Percentiles rank a stretch among this genome's conserved stretches.
Conservation (phyloP, 257 asterid species). For the Coffea eugenioides region DNA sequence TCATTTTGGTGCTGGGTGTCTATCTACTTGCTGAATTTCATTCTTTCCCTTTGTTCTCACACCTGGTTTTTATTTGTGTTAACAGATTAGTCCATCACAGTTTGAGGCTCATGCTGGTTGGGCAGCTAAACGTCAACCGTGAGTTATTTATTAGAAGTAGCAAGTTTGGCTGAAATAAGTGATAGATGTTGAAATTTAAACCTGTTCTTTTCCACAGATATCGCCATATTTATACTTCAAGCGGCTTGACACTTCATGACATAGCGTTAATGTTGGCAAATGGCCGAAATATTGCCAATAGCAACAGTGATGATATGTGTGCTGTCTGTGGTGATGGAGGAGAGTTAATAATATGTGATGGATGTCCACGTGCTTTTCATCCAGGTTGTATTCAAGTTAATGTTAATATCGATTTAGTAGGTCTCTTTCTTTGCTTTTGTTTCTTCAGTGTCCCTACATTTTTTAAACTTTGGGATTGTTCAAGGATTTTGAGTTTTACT, state of each 20-base stretch:
- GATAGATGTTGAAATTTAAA: constrained; percentile 14
- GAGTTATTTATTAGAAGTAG: constrained; percentile 34
- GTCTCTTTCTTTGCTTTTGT: not conserved
- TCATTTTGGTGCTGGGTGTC: not conserved
- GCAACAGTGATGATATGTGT: constrained; percentile 95
- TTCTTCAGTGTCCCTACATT: not conserved
- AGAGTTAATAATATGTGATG: constrained; percentile 71
- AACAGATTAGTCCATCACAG: constrained; percentile 98
- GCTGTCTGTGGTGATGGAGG: constrained; percentile 90
- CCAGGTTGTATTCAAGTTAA: constrained; percentile 40
- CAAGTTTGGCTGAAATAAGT: not conserved
- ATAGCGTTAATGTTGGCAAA: constrained; percentile 91
- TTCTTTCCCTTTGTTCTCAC: constrained; percentile 7
- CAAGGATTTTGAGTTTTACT: not conserved
- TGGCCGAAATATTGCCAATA: constrained; percentile 68
- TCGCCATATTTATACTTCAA: constrained; percentile 89
- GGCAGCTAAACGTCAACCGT: constrained; percentile 99
- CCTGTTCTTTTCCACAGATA: constrained; percentile 48
- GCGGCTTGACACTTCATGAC: constrained; percentile 91
- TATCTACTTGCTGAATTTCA: not conserved
- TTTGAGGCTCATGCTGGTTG: constrained; percentile 98
- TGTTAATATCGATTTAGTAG: not conserved
- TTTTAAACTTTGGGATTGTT: not conserved
- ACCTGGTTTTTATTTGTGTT: not conserved
- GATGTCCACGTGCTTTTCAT: constrained; percentile 98